Evolutionary conservation across 1,284 basidiomycete genomes (phyloP), one percentile per base, ranked within the genome.

Genomic region (Heterobasidion irregulare): DNA sequence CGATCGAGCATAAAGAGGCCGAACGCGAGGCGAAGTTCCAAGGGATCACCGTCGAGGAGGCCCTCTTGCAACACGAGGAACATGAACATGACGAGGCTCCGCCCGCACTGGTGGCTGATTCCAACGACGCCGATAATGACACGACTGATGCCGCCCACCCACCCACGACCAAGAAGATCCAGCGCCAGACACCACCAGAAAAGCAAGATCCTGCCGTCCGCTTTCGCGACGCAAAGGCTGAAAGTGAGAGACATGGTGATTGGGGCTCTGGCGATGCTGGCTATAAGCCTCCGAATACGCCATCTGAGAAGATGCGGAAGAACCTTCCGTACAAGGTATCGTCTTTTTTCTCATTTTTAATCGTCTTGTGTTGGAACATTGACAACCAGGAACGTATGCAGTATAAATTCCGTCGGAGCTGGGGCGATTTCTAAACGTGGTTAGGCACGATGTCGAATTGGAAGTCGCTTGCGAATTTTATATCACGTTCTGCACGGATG

Each of bases 1-100:
- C 74, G 15, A 98, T 99, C 61, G 97, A 99, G 68, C 78, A 69
- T 10, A 75, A 88, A 64, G 97, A 99, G 71, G 91, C 90, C 43
- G 82, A 89, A 63, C 80, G 82, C 32, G 90, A 93, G 67, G 89
- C 93, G 16, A 75, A 79, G 62, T 94, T 75, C 68, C 88, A 93
- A 68, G 92, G 93, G 19, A 79, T 94, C 61, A 75, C 83, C 8
- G 80, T 86, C 54, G 83, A 89, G 52, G 86, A 90, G 65, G 80
- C 79, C 19, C 62, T 86, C 47, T 69, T 66, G 36, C 69, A 75
- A 58, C 84, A 83, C 63, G 80, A 76, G 8, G 52, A 57, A 19
- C 53, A 49, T 3, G 7, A 12, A 8, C 36, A 2, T 47, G 45
- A 19, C 38, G 35, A 45, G 34, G 8, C 41, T 1, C 59, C 59